Conservation (phyloP, 169 alveolate genomes). For the Eimeria zaria region DNA sequence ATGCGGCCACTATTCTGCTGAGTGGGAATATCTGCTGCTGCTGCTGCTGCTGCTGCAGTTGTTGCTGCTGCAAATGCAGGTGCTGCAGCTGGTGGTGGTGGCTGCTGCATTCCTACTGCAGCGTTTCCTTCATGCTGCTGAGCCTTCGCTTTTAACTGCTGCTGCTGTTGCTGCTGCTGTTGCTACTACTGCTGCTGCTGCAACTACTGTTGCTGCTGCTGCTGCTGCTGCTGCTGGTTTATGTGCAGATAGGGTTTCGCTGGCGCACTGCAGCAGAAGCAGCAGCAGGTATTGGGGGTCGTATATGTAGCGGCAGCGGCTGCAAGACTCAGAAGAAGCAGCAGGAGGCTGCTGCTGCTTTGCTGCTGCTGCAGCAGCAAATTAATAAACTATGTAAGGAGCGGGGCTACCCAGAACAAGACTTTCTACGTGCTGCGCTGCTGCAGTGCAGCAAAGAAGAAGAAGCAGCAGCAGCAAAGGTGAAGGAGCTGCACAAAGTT, state of each 20-base stretch:
- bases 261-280: constrained; percentile 26
- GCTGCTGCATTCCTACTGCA: too few species aligned
- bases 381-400: not conserved
- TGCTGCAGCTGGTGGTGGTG: not conserved
- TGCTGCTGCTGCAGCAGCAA: constrained; percentile 50
- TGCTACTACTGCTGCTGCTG: not conserved
- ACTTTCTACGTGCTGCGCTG: constrained; percentile 6
- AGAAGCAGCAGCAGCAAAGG: constrained; percentile 14
- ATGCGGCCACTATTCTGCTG: too few species aligned
- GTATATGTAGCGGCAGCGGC: constrained; percentile 26
- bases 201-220: not conserved
- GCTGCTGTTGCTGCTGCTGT: not conserved
- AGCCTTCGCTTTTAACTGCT: not conserved
- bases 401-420: constrained; percentile 17
- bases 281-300: constrained; percentile 10
- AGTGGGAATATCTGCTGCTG: too few species aligned
- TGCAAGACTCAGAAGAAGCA: constrained; percentile 36
- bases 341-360: not conserved
- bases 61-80: not conserved
- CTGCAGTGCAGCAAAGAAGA: constrained; percentile 17
- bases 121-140: not conserved
- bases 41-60: not conserved
- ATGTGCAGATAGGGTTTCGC: not conserved
- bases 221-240: constrained; percentile 24
- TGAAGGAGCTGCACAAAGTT: not conserved